Evolutionary conservation across 2,329 filamentous ascomycete genomes (phyloP).

Genomic region (Penicillium nordicum): DNA sequence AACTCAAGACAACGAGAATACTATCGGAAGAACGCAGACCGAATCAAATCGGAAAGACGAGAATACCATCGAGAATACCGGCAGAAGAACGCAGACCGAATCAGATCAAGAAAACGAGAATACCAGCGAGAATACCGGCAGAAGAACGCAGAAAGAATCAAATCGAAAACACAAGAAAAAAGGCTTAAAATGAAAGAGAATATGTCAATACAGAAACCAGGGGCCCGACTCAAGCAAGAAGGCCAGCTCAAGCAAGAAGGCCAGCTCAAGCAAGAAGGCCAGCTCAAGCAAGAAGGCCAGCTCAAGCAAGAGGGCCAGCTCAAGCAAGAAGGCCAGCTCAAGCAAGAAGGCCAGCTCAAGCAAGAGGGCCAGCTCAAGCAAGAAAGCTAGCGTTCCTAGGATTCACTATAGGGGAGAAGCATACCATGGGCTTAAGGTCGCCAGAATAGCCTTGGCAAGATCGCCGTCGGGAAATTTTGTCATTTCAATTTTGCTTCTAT

Average conservation of each 20-base stretch:
- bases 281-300: background rate
- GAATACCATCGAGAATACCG: too few species aligned
- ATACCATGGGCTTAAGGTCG: background rate
- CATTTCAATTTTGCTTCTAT: background rate
- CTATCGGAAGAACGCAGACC: background rate
- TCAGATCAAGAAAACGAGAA: too few species aligned
- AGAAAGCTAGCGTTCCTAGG: background rate
- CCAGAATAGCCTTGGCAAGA: too few species aligned
- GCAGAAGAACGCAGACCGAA: background rate
- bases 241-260: background rate
- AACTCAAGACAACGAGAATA: fast-evolving
- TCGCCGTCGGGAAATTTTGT: too few species aligned
- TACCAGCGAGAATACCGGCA: too few species aligned
- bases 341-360: background rate
- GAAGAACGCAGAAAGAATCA: background rate
- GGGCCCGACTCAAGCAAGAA: background rate
- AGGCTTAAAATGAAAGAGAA: background rate
- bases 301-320: fast-evolving
- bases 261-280: background rate
- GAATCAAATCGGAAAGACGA: fast-evolving
- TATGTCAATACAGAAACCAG: background rate
- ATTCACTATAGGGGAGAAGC: background rate
- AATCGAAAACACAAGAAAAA: background rate
- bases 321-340: background rate
- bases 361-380: background rate